Conservation (phyloP, 2,329 filamentous ascomycete genomes). For the Aspergillus phoenicis region DNA sequence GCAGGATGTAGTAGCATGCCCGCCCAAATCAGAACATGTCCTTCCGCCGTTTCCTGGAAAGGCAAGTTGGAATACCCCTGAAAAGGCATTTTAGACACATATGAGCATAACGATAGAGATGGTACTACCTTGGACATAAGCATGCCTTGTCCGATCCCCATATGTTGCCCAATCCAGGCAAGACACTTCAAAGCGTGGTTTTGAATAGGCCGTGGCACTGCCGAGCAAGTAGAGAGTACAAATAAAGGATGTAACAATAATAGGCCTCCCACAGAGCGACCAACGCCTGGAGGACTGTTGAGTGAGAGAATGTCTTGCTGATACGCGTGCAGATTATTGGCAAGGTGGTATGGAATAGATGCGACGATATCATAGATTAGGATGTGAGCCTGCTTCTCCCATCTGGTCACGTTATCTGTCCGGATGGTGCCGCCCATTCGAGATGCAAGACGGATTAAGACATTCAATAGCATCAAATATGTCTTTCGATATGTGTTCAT, state of each 20-base stretch:
- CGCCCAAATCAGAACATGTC: neutral
- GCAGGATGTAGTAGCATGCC: neutral
- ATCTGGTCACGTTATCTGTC: neutral
- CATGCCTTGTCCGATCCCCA: neutral
- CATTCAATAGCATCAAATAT: neutral
- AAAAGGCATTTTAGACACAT: neutral
- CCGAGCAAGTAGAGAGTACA: neutral
- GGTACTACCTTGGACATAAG: neutral
- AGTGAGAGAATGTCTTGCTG: neutral
- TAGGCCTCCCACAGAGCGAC: neutral
- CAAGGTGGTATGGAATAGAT: neutral
- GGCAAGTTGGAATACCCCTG: neutral
- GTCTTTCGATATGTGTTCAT: slow-evolving; percentile 1
- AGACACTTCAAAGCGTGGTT: neutral
- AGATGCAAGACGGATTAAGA: neutral
- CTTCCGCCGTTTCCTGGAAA: neutral
- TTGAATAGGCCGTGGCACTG: neutral
- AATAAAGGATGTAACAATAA: neutral
- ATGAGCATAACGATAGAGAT: neutral
- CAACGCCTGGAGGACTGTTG: neutral
- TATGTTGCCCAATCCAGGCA: slow-evolving; percentile 4
- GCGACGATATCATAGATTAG: neutral
- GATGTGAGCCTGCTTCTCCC: neutral
- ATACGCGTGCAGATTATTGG: neutral
- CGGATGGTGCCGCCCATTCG: neutral